Evolutionary conservation across 1,139 yeast genomes (phyloP).

Genomic region (Hanseniaspora gamundiae): DNA sequence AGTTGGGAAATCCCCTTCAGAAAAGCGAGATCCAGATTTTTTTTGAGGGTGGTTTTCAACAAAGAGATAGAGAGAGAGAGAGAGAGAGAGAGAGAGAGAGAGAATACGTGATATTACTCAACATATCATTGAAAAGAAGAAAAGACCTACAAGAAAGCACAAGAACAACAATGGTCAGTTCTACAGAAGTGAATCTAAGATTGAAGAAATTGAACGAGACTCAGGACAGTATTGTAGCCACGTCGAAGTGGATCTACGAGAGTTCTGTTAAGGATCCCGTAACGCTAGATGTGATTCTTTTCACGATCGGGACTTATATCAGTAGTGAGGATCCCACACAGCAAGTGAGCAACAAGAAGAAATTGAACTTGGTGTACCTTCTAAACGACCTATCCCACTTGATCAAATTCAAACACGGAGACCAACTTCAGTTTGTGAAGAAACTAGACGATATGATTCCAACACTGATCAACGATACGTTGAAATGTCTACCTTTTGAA

Average conservation of each 20-base stretch:
- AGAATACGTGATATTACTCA: neutral
- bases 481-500: constrained; percentile 18
- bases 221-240: constrained; percentile 79
- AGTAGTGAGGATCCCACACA: constrained; percentile 8
- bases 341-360: constrained; percentile 12
- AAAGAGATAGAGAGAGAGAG: too few relatives aligned
- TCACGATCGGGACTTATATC: neutral
- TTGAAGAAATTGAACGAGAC: constrained; percentile 57
- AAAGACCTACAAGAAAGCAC: too few relatives aligned
- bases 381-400: constrained; percentile 83
- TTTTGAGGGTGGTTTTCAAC: too few relatives aligned
- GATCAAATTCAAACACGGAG: constrained; percentile 51
- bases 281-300: neutral
- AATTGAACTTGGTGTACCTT: constrained; percentile 42
- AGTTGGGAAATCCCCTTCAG: too few relatives aligned
- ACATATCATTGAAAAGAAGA: neutral
- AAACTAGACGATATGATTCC: constrained; percentile 45
- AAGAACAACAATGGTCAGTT: constrained; percentile 6
- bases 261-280: constrained; percentile 23
- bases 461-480: constrained; percentile 21
- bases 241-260: constrained; percentile 79
- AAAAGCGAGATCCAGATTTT: too few relatives aligned
- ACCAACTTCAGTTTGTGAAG: constrained; percentile 38
- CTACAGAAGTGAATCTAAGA: constrained; percentile 25
- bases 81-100: neutral